These are phyloP conservation scores for Malus hybrid DNA, from an alignment of 331 rosid genomes.

Conservation along the genomic window DNA sequence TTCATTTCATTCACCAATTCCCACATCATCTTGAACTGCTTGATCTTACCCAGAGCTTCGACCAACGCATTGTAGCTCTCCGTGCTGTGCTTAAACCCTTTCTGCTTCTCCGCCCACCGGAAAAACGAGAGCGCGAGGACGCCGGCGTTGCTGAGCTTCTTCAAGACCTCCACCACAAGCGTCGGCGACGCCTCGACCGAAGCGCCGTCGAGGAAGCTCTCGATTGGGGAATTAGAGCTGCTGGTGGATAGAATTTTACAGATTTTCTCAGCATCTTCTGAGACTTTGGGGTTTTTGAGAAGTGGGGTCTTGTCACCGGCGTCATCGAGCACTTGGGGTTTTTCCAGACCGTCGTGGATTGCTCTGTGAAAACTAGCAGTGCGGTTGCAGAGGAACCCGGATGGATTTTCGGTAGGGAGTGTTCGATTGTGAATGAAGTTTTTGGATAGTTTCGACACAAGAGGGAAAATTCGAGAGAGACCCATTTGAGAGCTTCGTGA, in stretches of 20 bases:
- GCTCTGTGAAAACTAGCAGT: constrained; percentile 1
- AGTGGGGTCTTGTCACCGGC: constrained; percentile 9
- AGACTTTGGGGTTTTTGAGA: not conserved
- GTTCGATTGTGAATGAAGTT: not conserved
- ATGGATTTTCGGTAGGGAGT: not conserved
- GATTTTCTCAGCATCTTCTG: constrained; percentile 32
- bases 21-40: constrained; percentile 74
- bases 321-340: not conserved
- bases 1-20: constrained; percentile 69
- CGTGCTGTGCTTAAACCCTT: constrained; percentile 44
- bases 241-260: constrained; percentile 40
- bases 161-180: constrained; percentile 53
- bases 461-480: constrained; percentile 6
- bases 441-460: constrained; percentile 19
- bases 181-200: constrained; percentile 27
- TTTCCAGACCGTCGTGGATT: not conserved
- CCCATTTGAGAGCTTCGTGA: constrained; percentile 12
- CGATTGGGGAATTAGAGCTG: constrained; percentile 22
- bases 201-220: constrained; percentile 28
- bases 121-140: constrained; percentile 69
- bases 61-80: constrained; percentile 57
- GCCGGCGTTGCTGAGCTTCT: constrained; percentile 71
- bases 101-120: constrained; percentile 69
- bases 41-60: constrained; percentile 77
- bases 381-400: not conserved